These are phyloP conservation scores for Apiotrichum sp. DNA, from an alignment of 1,284 basidiomycete genomes.

Conservation along the genomic window DNA sequence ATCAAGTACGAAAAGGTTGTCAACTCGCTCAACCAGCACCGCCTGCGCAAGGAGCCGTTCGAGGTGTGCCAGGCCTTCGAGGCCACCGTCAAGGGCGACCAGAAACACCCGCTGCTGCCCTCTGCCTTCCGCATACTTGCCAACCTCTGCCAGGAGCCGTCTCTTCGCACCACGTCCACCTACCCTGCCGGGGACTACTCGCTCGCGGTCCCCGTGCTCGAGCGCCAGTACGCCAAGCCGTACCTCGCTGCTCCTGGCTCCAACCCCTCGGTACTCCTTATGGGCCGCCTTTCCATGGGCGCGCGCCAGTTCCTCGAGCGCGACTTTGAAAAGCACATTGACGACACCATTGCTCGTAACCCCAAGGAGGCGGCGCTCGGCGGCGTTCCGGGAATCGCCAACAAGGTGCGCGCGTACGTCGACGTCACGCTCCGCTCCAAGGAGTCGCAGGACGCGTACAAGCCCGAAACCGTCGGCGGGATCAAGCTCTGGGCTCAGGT, in stretches of 20 bases:
- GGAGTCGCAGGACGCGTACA: constrained; percentile 74
- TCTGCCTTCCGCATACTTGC: constrained; percentile 46
- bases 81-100: constrained; percentile 34
- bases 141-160: constrained; percentile 48
- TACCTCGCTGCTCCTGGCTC: constrained; percentile 41
- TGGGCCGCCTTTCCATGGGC: constrained; percentile 34
- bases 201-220: constrained; percentile 25
- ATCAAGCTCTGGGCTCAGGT: constrained; percentile 88
- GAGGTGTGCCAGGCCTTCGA: constrained; percentile 34
- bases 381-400: constrained; percentile 81
- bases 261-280: constrained; percentile 23
- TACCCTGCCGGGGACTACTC: constrained; percentile 3
- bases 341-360: constrained; percentile 73
- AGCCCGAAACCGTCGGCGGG: constrained; percentile 77
- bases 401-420: constrained; percentile 82
- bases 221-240: constrained; percentile 50
- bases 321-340: constrained; percentile 77
- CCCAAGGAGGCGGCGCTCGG: constrained; percentile 83
- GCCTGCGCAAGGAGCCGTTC: constrained; percentile 34
- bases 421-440: constrained; percentile 56
- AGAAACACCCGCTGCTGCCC: constrained; percentile 45
- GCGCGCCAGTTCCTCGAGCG: constrained; percentile 54
- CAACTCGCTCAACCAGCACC: constrained; percentile 51
- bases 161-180: constrained; percentile 32
- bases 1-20: constrained; percentile 85